Evolutionary conservation across 306 rosid genomes (phyloP).

Genomic region (Sophora flavescens): DNA sequence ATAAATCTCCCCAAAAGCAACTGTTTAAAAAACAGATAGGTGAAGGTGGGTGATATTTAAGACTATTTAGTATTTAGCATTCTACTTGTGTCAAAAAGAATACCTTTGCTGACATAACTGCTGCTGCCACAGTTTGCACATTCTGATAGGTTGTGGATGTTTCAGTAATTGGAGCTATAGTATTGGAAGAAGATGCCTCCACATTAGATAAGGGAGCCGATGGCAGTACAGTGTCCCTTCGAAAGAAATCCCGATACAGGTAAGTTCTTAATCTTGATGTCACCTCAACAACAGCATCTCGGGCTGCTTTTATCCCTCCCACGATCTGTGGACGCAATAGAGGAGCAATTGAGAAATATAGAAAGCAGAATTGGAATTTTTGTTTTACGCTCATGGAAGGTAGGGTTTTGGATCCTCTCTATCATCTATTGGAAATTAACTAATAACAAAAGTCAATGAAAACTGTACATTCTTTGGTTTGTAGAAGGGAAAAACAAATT

Average conservation of each 20-base stretch:
- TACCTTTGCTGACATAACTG: conserved; percentile 71
- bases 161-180: conserved; percentile 55
- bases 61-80: background rate
- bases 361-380: conserved; percentile 41
- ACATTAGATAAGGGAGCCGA: conserved; percentile 53
- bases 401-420: conserved; percentile 39
- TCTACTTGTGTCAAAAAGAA: conserved; percentile 36
- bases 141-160: conserved; percentile 63
- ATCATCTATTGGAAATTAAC: conserved; percentile 31
- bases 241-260: conserved; percentile 77
- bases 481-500: background rate
- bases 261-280: conserved; percentile 87
- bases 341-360: conserved; percentile 37
- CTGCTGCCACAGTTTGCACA: conserved; percentile 54
- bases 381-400: conserved; percentile 28
- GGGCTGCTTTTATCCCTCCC: conserved; percentile 92
- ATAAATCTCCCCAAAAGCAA: conserved; percentile 32
- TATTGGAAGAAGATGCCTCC: conserved; percentile 66
- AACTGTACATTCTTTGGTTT: conserved; percentile 12
- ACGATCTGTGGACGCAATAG: conserved; percentile 68
- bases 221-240: conserved; percentile 66
- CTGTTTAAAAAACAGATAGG: conserved; percentile 7
- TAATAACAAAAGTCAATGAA: conserved; percentile 33
- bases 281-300: conserved; percentile 93
- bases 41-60: conserved; percentile 23